phyloP scores from a whole-genome alignment of 2,329 filamentous ascomycete genomes.

The Microcyclospora tardicrescens region DNA sequence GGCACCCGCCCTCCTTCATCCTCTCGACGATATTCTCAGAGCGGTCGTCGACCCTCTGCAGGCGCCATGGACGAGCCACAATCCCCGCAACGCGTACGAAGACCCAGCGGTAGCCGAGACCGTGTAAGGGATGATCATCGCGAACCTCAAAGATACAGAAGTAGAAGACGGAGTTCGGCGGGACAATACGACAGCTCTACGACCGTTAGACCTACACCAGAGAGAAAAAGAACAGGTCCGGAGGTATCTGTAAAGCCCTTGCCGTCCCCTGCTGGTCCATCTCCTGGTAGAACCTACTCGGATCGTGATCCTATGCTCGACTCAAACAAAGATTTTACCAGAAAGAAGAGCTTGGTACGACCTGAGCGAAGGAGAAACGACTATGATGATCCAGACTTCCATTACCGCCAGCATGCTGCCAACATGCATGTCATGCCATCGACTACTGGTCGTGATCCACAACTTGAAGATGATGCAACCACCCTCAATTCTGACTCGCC shows the following conservation, averaged over 20 bases:
- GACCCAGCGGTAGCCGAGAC: no score
- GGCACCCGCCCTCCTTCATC: no score
- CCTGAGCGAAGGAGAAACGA: conserved; percentile 81
- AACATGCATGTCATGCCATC: conserved; percentile 86
- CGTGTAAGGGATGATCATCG: no score
- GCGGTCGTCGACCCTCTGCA: background rate
- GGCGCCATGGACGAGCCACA: no score
- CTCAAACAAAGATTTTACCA: conserved; percentile 35
- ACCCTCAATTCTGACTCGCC: conserved; percentile 46
- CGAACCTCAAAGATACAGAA: background rate
- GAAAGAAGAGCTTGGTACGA: conserved; percentile 79
- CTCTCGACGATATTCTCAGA: conserved; percentile 3
- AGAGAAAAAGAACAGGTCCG: conserved; percentile 27
- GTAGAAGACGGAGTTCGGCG: conserved; percentile 14
- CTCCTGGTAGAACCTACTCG: conserved; percentile 28
- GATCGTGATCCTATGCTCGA: conserved; percentile 44
- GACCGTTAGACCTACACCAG: conserved; percentile 4
- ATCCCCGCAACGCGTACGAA: no score
- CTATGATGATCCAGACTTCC: conserved; percentile 81
- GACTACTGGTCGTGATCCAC: conserved; percentile 80
- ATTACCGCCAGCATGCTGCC: conserved; percentile 89
- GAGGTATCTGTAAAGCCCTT: conserved; percentile 27
- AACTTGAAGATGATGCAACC: conserved; percentile 50
- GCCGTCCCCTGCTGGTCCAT: conserved; percentile 35
- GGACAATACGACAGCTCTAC: conserved; percentile 1